Percentiles rank a stretch among this genome's conserved stretches.
These are phyloP conservation scores for Deakozyma indianensis DNA, from an alignment of 805 yeast species.

Conservation along the genomic window DNA sequence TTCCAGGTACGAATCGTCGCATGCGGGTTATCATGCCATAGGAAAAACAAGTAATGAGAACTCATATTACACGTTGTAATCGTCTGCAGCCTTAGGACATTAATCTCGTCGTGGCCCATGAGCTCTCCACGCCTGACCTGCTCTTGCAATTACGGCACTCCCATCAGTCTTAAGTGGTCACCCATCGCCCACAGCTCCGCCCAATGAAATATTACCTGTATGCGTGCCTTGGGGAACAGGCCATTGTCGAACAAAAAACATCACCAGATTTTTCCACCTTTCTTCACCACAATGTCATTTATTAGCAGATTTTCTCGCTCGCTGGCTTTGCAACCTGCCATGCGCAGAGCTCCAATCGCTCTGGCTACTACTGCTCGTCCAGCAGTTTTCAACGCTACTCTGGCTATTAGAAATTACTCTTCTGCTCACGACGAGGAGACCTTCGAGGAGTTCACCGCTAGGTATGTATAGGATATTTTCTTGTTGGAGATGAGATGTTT, in stretches of 20 bases:
- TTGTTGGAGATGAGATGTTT: too few species aligned
- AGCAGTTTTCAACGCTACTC: slow-evolving; percentile 13
- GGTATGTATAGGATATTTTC: slow-evolving; percentile 29
- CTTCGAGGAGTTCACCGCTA: slow-evolving; percentile 82
- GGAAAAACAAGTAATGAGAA: too few species aligned
- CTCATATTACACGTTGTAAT: too few species aligned
- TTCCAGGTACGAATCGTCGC: too few species aligned
- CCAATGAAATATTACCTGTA: background rate
- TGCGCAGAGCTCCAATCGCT: background rate
- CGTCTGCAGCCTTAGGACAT: too few species aligned
- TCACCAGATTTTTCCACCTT: background rate
- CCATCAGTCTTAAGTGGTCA: too few species aligned
- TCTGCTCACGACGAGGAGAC: slow-evolving; percentile 78
- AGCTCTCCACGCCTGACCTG: too few species aligned
- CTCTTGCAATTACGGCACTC: too few species aligned
- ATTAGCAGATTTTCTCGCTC: background rate
- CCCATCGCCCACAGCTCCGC: background rate
- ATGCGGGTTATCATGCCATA: too few species aligned
- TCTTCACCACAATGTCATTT: background rate
- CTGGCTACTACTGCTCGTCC: slow-evolving; percentile 4
- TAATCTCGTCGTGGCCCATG: too few species aligned
- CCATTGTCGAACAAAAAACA: background rate
- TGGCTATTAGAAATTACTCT: slow-evolving; percentile 53
- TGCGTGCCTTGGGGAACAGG: background rate
- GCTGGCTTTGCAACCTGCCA: background rate